A percentile compares a stretch with the other conserved stretches of the same genome.
Conservation (phyloP, 768 basidiomycete genomes). For the Dioszegia hungarica region DNA sequence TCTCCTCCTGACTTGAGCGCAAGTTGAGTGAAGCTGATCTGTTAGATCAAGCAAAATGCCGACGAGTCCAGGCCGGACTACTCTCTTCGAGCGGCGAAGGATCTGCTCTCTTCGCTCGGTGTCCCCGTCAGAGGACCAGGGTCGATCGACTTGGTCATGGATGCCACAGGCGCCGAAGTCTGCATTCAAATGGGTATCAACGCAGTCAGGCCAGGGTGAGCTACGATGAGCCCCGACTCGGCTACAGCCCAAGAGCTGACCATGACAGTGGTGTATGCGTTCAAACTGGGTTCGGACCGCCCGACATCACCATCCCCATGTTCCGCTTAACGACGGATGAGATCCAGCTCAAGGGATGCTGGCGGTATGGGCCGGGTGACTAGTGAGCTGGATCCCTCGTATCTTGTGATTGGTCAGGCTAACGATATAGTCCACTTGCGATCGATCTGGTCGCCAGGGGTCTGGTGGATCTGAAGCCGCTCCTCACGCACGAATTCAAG, state of each 20-base stretch:
- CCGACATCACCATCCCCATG: constrained; percentile 71
- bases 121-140: constrained; percentile 67
- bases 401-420: too few relatives aligned
- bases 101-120: constrained; percentile 62
- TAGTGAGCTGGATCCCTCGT: too few relatives aligned
- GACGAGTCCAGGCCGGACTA: constrained; percentile 66
- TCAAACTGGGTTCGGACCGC: constrained; percentile 80
- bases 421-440: constrained; percentile 75
- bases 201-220: constrained; percentile 63
- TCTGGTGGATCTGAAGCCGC: constrained; percentile 75
- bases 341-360: constrained; percentile 77
- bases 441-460: constrained; percentile 77
- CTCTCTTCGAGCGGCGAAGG: constrained; percentile 65
- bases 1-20: neutral
- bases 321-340: constrained; percentile 69
- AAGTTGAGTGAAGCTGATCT: neutral
- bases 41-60: constrained; percentile 50
- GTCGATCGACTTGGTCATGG: constrained; percentile 78
- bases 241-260: too few relatives aligned
- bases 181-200: constrained; percentile 82
- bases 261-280: constrained; percentile 43
- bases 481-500: constrained; percentile 78
- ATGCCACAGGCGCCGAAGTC: constrained; percentile 87
- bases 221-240: neutral
- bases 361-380: constrained; percentile 57